Percentiles rank a stretch among this genome's conserved stretches.
Evolutionary conservation across 495 filamentous ascomycete species (phyloP).

Genomic region (Hapsidospora chrysogenum): DNA sequence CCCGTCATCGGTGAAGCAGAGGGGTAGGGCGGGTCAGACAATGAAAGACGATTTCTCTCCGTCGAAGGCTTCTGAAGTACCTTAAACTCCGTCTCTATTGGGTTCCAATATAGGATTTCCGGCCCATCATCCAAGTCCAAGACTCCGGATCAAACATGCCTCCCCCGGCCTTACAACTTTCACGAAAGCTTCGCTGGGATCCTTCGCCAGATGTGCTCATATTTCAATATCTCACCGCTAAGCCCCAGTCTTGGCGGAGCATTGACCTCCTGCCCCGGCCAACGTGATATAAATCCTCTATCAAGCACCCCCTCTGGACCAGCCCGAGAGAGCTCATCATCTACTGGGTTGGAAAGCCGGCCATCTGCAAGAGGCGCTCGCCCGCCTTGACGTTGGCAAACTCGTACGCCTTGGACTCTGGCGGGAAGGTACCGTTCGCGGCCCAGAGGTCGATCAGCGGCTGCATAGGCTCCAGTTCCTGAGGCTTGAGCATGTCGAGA

Average conservation of each 20-base stretch:
- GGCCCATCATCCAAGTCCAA: no score
- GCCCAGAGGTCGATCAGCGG: slow-evolving; percentile 80
- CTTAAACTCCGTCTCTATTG: no score
- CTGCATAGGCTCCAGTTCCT: slow-evolving; percentile 88
- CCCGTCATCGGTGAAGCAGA: no score
- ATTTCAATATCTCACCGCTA: background rate
- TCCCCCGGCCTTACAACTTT: no score
- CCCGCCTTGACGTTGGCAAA: slow-evolving; percentile 35
- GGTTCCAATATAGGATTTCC: no score
- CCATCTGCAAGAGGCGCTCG: slow-evolving; percentile 23
- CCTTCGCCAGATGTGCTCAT: background rate
- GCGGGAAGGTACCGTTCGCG: slow-evolving; percentile 65
- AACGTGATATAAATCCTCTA: background rate
- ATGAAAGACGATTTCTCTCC: no score
- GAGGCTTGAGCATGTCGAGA: slow-evolving; percentile 62
- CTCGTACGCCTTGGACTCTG: slow-evolving; percentile 43
- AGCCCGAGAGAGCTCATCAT: background rate
- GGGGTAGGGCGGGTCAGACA: no score
- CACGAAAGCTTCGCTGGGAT: no score
- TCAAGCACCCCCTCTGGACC: background rate
- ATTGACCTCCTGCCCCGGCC: background rate
- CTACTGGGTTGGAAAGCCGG: slow-evolving; percentile 7
- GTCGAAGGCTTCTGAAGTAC: no score
- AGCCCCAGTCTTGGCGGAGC: background rate
- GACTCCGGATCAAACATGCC: no score